Conservation (phyloP, 179 eudicot species). For the Spinacia oleracea region DNA sequence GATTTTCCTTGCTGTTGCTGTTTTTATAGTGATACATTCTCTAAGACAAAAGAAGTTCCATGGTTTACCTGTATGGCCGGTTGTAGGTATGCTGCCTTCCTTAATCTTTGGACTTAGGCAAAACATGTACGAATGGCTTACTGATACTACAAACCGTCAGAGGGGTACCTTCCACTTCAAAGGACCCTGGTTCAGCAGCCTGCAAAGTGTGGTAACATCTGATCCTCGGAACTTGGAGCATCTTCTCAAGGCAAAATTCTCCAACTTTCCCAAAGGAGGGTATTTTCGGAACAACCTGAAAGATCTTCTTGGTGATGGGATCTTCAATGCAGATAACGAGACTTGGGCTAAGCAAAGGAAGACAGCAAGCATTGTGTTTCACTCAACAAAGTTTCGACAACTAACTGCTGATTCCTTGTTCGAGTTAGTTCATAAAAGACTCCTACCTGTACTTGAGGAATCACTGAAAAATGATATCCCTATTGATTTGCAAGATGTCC, state of each 20-base stretch:
- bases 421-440: constrained; percentile 71
- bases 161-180: constrained; percentile 70
- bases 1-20: constrained; percentile 50
- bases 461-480: constrained; percentile 26
- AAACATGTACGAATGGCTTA: constrained; percentile 77
- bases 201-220: constrained; percentile 80
- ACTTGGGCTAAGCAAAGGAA: constrained; percentile 89
- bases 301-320: constrained; percentile 86
- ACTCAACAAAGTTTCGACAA: constrained; percentile 68
- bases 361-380: constrained; percentile 85
- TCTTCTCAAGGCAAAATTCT: constrained; percentile 67
- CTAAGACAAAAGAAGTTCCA: constrained; percentile 52
- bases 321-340: constrained; percentile 82
- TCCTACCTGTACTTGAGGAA: constrained; percentile 70
- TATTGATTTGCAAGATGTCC: constrained; percentile 77
- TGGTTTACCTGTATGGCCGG: constrained; percentile 83
- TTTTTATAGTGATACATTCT: constrained; percentile 59
- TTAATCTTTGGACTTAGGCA: constrained; percentile 49
- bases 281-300: constrained; percentile 57
- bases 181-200: constrained; percentile 74
- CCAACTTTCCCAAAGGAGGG: constrained; percentile 72
- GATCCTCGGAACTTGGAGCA: constrained; percentile 88
- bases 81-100: constrained; percentile 90
- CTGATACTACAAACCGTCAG: constrained; percentile 41
- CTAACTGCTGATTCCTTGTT: constrained; percentile 69